These are phyloP conservation scores for Populus alba DNA, from an alignment of 345 rosid genomes.

Conservation along the genomic window DNA sequence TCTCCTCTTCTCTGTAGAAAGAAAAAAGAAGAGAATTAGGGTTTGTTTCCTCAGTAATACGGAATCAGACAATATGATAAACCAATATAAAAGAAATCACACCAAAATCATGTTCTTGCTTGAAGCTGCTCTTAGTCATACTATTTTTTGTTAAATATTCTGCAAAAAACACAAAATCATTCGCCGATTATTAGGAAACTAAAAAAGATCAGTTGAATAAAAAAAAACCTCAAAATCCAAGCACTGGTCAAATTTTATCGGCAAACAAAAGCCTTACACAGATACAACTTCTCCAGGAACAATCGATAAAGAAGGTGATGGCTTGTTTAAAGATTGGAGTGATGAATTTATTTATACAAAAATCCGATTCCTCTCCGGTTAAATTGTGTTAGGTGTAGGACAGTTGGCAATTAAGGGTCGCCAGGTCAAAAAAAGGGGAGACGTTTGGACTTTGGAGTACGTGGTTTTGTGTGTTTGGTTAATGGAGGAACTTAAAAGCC, in stretches of 20 bases:
- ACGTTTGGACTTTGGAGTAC: background rate
- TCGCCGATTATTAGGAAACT: background rate
- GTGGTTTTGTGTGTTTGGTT: background rate
- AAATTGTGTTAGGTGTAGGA: background rate
- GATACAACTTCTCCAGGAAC: background rate
- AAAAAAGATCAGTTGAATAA: background rate
- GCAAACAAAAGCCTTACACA: background rate
- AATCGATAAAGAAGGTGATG: background rate
- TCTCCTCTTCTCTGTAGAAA: slow-evolving; percentile 51
- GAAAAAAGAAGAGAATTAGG: background rate
- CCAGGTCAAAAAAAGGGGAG: background rate
- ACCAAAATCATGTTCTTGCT: slow-evolving; percentile 68
- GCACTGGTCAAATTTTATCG: background rate
- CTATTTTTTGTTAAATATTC: slow-evolving; percentile 9
- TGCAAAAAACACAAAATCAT: background rate
- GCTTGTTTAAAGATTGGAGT: background rate
- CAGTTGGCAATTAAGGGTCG: background rate
- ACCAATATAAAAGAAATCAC: slow-evolving; percentile 9
- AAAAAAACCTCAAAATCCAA: background rate
- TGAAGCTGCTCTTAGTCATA: slow-evolving; percentile 60
- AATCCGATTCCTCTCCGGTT: background rate
- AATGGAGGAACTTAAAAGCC: background rate
- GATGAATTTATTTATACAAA: background rate
- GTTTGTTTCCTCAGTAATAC: background rate
- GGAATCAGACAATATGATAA: background rate